phyloP scores from a whole-genome alignment of 1,139 yeast genomes.

The Debaryomyces fabryi region DNA sequence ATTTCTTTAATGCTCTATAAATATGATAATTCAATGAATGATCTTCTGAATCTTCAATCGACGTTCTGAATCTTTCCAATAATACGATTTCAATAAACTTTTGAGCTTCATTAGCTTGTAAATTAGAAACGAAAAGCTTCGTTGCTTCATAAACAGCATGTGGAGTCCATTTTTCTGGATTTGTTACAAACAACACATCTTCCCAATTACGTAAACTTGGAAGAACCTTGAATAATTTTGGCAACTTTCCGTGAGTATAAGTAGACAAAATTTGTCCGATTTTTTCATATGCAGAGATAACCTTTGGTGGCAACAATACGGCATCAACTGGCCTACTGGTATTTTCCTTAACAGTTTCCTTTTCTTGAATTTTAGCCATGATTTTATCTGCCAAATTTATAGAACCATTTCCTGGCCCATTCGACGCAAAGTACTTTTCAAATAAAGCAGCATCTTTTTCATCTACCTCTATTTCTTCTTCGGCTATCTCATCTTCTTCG shows the following conservation, averaged over 20 bases:
- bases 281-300: slow-evolving; percentile 89
- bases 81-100: slow-evolving; percentile 75
- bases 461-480: slow-evolving; percentile 64
- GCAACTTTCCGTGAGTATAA: slow-evolving; percentile 96
- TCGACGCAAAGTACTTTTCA: slow-evolving; percentile 59
- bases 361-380: slow-evolving; percentile 83
- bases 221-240: slow-evolving; percentile 90
- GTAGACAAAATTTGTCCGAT: slow-evolving; percentile 85
- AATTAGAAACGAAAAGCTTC: slow-evolving; percentile 85
- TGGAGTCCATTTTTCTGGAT: slow-evolving; percentile 95
- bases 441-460: slow-evolving; percentile 73
- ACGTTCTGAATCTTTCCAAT: slow-evolving; percentile 80
- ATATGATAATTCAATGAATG: slow-evolving; percentile 83
- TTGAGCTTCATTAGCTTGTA: slow-evolving; percentile 87
- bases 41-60: slow-evolving; percentile 76
- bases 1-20: slow-evolving; percentile 87
- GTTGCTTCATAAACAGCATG: slow-evolving; percentile 96
- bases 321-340: slow-evolving; percentile 35
- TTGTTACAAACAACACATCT: slow-evolving; percentile 88
- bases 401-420: slow-evolving; percentile 42
- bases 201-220: slow-evolving; percentile 96
- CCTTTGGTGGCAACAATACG: slow-evolving; percentile 91
- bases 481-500: slow-evolving; percentile 50
- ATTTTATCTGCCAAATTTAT: slow-evolving; percentile 88
- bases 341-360: slow-evolving; percentile 46